Base-by-base conservation (phyloP, 176 grass and related monocot genomes). In the Bolboschoenus planiculmis region DNA sequence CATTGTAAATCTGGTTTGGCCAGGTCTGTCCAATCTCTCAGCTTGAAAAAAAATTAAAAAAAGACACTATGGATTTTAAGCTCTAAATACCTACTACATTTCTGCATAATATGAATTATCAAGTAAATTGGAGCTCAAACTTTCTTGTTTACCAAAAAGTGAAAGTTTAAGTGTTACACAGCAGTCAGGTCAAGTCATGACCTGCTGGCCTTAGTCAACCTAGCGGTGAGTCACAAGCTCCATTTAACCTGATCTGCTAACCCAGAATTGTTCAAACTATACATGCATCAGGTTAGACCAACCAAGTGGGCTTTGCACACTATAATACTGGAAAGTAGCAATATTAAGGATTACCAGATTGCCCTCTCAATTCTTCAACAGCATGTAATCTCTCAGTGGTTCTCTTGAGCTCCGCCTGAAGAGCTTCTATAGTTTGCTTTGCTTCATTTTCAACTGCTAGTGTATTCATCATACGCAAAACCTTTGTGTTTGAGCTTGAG, bases 401-500 rank as follows among this genome's bases (percentile, higher is more conserved):
- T 92, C 89, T 98, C 85, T 98, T 98, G 60, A 98, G 74, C 83
- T 98, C 92, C 63, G 87, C 88, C 85, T 90, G 90, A 74, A 98
- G 37, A 76, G 90, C 89, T 90, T 98, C 95, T 84, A 98, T 98
- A 81, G 95, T 98, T 84, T 93, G 92, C 75, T 98, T 98, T 77
- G 95, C 83, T 91, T 98, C 95, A 88, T 83, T 93, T 59, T 98
- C 95, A 16, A 98, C 84, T 56, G 89, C 92, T 71, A 98, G 83
- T 82, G 95, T 98, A 88, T 98, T 98, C 36, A 98, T 84, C 95
- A 98, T 98, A 26, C 92, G 83, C 84, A 98, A 81, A 76, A 98
- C 92, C 89, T 98, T 98, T 81, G 95, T 98, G 87, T 84, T 98
- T 39, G 90, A 87, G 58, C 85, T 83, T 83, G 89, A 93, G 67